Base-by-base conservation (phyloP, 441 rosid genomes). In the Pelargonium cotyledonis region DNA sequence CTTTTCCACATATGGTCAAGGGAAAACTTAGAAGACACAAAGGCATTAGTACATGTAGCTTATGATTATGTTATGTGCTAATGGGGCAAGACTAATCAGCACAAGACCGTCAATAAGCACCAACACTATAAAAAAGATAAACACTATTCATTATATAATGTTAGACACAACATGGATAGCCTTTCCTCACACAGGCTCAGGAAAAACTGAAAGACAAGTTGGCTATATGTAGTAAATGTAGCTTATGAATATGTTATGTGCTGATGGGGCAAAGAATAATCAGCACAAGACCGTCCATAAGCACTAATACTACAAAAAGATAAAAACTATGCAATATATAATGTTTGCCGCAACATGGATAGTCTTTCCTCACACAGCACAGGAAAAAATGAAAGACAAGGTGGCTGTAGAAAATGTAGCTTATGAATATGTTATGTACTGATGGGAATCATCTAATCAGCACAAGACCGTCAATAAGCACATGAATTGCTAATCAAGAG, bases 221-320 rank as follows among this genome's bases (percentile, higher is more conserved):
- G n/a, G n/a, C n/a, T n/a, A n/a, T n/a, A n/a, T n/a, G n/a, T n/a
- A n/a, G n/a, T n/a, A n/a, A n/a, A n/a, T n/a, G n/a, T n/a, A n/a
- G 85, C 85, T 84, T 82, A 82, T 79, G 82, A 66, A 72, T 68
- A 69, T 72, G 88, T 84, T 82, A 47, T 47, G 84, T 73, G 77
- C 83, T 74, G 76, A 79, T 49, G 69, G 40, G 23, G 15, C 12
- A 63, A 31, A 18, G 70, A 40, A 61, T 51, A 12, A 66, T 67
- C 75, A 79, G 77, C 81, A 82, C 83, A 69, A 76, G 82, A 82
- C 73, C 74, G 77, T 76, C 80, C 26, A 76, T 71, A 77, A 77
- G 82, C 86, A 77, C 80, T 6, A 57, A 57, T 15, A 16, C 21
- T n/a, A n/a, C n/a, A n/a, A n/a, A n/a, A n/a, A n/a, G n/a, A n/a